Percentiles rank a stretch among this genome's conserved stretches.
These are phyloP conservation scores for Penicillium malachiteum DNA, from an alignment of 495 filamentous ascomycete genomes.

Conservation along the genomic window DNA sequence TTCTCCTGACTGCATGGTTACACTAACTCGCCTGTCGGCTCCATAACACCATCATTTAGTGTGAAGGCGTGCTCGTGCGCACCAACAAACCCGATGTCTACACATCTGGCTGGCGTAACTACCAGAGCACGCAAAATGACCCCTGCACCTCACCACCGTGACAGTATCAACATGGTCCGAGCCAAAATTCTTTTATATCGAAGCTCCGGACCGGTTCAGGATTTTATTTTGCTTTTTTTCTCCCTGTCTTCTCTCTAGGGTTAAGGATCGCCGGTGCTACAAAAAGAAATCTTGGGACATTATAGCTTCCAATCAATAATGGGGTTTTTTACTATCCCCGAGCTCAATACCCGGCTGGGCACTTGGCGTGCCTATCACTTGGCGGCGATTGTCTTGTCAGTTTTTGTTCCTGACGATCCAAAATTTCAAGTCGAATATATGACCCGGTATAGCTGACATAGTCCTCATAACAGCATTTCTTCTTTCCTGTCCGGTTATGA, in stretches of 20 bases:
- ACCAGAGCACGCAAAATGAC: conserved; percentile 19
- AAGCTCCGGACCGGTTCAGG: conserved; percentile 1
- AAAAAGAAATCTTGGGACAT: not conserved
- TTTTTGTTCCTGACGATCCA: not conserved
- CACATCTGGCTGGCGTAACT: conserved; percentile 2
- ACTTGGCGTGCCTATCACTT: conserved; percentile 27
- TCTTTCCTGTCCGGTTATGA: conserved; percentile 42
- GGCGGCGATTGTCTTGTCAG: conserved; percentile 26
- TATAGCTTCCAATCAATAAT: conserved; percentile 8
- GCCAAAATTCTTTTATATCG: conserved; percentile 11
- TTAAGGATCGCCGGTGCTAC: not conserved
- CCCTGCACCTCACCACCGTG: conserved; percentile 14
- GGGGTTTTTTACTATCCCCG: conserved; percentile 20
- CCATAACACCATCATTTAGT: conserved; percentile 13
- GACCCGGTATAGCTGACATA: no score
- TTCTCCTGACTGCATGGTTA: not conserved
- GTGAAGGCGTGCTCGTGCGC: conserved; percentile 15
- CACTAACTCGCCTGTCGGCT: conserved; percentile 15
- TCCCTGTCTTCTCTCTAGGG: no score
- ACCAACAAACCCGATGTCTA: conserved; percentile 4
- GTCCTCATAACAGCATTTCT: conserved; percentile 10
- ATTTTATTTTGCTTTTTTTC: not conserved
- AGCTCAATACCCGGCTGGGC: conserved; percentile 23
- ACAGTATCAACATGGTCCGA: not conserved
- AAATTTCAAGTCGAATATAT: not conserved